Evolutionary conservation across 208 protist species (phyloP).

Genomic region (Trypanosoma cruzi): DNA sequence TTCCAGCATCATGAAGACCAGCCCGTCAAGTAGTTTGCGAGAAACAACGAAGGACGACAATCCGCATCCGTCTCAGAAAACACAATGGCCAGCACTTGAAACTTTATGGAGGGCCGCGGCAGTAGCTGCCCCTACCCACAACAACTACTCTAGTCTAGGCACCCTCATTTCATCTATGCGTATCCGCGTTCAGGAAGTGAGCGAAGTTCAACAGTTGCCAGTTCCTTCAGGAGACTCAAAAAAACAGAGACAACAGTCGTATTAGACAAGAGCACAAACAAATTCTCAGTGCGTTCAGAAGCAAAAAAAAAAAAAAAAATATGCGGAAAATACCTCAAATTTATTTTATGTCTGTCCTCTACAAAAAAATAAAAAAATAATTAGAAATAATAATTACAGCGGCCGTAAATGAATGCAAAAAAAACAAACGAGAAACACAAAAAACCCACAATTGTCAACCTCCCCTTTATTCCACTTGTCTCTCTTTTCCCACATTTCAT

Average conservation of each 20-base stretch:
- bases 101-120: constrained; percentile 27
- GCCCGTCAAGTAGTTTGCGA: background rate
- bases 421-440: background rate
- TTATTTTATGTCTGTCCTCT: background rate
- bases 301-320: background rate
- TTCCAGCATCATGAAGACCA: background rate
- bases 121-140: constrained; percentile 16
- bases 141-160: constrained; percentile 19
- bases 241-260: background rate
- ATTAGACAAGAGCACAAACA: too few relatives aligned
- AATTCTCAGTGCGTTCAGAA: too few relatives aligned
- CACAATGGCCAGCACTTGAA: constrained; percentile 27
- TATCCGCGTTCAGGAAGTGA: background rate
- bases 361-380: background rate
- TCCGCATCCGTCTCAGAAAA: background rate
- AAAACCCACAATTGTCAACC: background rate
- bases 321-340: background rate
- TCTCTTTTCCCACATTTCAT: background rate
- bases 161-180: constrained; percentile 16
- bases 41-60: background rate
- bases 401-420: background rate
- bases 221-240: background rate
- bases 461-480: background rate
- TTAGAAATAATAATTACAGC: background rate
- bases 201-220: background rate